A percentile compares a stretch with the other conserved stretches of the same genome.
Evolutionary conservation across 2,329 filamentous ascomycete genomes (phyloP).

Genomic region (Colletotrichum cereale): DNA sequence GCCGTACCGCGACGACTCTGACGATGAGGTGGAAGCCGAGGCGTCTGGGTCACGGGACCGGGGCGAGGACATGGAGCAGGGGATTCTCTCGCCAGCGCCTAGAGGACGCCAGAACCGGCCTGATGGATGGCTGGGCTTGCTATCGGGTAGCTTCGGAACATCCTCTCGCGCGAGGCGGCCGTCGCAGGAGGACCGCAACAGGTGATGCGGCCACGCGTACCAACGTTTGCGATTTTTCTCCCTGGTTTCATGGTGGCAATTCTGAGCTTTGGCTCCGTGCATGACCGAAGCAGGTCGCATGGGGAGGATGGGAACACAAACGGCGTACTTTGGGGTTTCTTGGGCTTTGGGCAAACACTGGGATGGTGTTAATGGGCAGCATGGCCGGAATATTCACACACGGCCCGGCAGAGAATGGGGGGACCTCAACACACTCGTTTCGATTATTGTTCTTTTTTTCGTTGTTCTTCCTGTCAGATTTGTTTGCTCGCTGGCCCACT

Average conservation of each 20-base stretch:
- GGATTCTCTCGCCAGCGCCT: constrained; percentile 47
- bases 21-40: constrained; percentile 57
- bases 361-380: constrained; percentile 23
- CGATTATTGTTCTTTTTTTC: constrained; percentile 8
- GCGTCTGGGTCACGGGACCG: constrained; percentile 48
- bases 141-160: constrained; percentile 48
- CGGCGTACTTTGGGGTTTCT: constrained; percentile 34
- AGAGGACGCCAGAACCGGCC: constrained; percentile 43
- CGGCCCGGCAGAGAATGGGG: constrained; percentile 13
- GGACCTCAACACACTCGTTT: constrained; percentile 37
- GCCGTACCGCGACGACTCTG: constrained; percentile 66
- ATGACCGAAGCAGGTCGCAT: neutral
- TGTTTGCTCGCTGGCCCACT: neutral
- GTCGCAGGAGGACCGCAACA: constrained; percentile 33
- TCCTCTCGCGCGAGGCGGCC: constrained; percentile 32
- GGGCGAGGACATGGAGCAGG: constrained; percentile 59
- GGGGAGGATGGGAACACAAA: constrained; percentile 20
- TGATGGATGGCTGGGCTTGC: constrained; percentile 54
- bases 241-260: constrained; percentile 1
- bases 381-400: constrained; percentile 15
- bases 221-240: constrained; percentile 15
- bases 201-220: constrained; percentile 8
- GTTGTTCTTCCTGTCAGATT: neutral
- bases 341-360: constrained; percentile 6
- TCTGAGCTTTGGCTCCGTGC: constrained; percentile 13